Evolutionary conservation across 2,329 filamentous ascomycete genomes (phyloP).

Genomic region (Juglanconis oblonga): DNA sequence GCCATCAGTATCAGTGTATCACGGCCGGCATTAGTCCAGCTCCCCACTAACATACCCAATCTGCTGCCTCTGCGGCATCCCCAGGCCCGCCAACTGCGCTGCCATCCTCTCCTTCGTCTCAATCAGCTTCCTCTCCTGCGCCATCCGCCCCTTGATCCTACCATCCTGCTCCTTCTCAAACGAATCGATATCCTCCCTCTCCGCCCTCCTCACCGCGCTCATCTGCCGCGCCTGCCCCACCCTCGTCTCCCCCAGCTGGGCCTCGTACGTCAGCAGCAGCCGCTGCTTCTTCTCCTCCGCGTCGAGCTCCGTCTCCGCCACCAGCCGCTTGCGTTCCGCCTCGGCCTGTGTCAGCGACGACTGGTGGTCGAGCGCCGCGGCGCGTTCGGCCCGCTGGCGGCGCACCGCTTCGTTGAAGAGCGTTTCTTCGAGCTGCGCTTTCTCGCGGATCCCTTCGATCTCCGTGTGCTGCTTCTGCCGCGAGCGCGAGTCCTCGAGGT

Average conservation of each 20-base stretch:
- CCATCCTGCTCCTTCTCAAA: constrained; percentile 45
- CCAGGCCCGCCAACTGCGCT: constrained; percentile 29
- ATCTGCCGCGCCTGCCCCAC: constrained; percentile 48
- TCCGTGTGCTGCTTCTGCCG: constrained; percentile 45
- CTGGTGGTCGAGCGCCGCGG: constrained; percentile 42
- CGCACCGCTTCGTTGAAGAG: constrained; percentile 35
- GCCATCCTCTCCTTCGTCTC: constrained; percentile 41
- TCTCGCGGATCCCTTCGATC: constrained; percentile 39
- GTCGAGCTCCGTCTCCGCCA: constrained; percentile 46
- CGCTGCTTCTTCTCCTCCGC: constrained; percentile 42
- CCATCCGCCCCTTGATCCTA: constrained; percentile 42
- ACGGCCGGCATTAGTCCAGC: constrained; percentile 34
- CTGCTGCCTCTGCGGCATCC: constrained; percentile 41
- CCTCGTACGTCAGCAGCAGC: constrained; percentile 48
- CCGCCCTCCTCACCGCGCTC: constrained; percentile 45
- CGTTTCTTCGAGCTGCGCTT: constrained; percentile 46
- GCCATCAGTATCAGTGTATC: too few relatives aligned
- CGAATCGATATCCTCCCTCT: constrained; percentile 49
- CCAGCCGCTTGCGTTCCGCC: constrained; percentile 39
- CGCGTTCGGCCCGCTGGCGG: constrained; percentile 34
- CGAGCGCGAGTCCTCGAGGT: constrained; percentile 50
- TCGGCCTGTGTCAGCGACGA: constrained; percentile 44
- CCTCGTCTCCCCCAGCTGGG: constrained; percentile 41
- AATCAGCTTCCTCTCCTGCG: constrained; percentile 50
- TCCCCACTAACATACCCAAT: constrained; percentile 56